Base-by-base conservation (phyloP, 2,329 filamentous ascomycete species). In the Verticillium zaregamsianum region DNA sequence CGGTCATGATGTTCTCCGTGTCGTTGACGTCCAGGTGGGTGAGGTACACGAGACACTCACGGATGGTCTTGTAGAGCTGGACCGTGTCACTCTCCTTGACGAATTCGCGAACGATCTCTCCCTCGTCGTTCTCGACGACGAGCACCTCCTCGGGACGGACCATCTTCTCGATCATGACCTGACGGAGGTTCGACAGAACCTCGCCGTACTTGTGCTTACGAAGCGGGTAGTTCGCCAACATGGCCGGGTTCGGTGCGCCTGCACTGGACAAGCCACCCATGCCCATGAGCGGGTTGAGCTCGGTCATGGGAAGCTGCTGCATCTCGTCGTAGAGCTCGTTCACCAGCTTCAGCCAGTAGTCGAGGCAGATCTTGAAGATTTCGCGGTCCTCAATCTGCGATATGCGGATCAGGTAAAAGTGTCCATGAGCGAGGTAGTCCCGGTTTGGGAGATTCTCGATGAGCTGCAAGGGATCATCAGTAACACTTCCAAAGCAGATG, bases 161-260 rank as follows among this genome's bases (percentile, higher is more conserved):
- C 95, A 99, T 99, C 83, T 97, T 97, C 80, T 99, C 95, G 65
- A 99, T 98, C 95, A 99, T 99, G 67, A 99, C 95, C 28, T 94
- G 90, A 67, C 95, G 90, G 62, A 99, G 83, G 74, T 97, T 98
- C 11, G 94, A 94, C 58, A 99, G 81, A 23, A 99, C 90, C 73
- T 97, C 93, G 66, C 90, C 89, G 77, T 98, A 99, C 79, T 97
- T 98, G 84, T 99, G 94, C 81, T 99, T 99, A 64, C 96, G 89
- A 55, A 99, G 85, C 14, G 94, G 93, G 71, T 96, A 96, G 76
- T 93, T 96, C 69, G 89, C 89, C 65, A 98, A 82, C n/a, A 94
- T 81, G 59, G 82, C 86, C 1, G 94, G 92, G 73, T 97, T 93
- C 58, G 92, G 90, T 2, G 93, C 93, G 55, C 93, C 93, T 60